A percentile compares a stretch with the other conserved stretches of the same genome.
Conservation (phyloP, 2,329 filamentous ascomycete species). For the Penicillium sumatraense region DNA sequence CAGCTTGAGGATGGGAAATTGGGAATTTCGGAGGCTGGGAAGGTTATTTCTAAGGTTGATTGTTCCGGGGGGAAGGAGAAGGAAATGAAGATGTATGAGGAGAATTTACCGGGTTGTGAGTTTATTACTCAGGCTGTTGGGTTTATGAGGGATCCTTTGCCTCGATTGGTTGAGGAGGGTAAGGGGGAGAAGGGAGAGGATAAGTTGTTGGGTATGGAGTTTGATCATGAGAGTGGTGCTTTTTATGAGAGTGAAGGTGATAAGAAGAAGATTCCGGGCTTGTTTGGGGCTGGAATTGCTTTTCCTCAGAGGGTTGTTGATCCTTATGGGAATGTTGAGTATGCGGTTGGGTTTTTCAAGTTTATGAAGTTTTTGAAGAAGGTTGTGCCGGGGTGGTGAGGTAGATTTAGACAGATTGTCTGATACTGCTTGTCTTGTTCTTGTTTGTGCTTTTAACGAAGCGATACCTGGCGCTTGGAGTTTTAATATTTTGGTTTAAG, state of each 20-base stretch:
- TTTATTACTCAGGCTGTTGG: conserved; percentile 65
- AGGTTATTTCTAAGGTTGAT: conserved; percentile 54
- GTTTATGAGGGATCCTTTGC: conserved; percentile 57
- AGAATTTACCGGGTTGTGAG: conserved; percentile 53
- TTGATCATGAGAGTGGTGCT: conserved; percentile 43
- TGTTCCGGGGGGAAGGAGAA: conserved; percentile 39
- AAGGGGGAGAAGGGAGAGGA: conserved; percentile 41
- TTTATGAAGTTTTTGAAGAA: conserved; percentile 67
- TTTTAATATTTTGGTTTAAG: too few relatives aligned
- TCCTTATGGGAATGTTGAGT: conserved; percentile 64
- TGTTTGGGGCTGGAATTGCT: conserved; percentile 67
- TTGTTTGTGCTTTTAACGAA: too few relatives aligned
- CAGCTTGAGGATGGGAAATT: conserved; percentile 61
- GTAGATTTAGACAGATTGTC: not conserved
- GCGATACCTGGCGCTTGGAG: too few relatives aligned
- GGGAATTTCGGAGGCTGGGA: conserved; percentile 50
- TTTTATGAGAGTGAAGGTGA: conserved; percentile 50
- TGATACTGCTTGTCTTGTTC: not conserved
- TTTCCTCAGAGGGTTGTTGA: conserved; percentile 66
- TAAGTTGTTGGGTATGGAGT: conserved; percentile 29
- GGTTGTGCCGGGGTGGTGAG: conserved; percentile 48
- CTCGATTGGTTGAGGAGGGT: conserved; percentile 46
- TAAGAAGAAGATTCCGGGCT: conserved; percentile 51
- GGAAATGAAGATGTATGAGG: conserved; percentile 54
- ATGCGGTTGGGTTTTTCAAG: conserved; percentile 67